phyloP scores from a whole-genome alignment of 768 basidiomycete genomes.

The Auricularia auricula-judae region DNA sequence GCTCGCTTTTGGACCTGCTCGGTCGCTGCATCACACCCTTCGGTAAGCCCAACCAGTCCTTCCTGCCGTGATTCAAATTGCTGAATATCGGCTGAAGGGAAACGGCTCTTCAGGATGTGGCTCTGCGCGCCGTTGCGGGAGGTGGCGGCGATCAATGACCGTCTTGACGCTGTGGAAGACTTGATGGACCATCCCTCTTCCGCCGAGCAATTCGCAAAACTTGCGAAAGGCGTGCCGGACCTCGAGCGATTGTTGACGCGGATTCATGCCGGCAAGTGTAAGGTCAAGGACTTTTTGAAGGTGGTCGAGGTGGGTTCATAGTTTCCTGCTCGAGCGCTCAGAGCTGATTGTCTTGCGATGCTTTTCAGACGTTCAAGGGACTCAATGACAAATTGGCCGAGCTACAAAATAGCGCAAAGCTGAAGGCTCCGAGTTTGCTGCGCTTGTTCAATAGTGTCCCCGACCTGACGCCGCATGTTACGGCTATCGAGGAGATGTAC shows the following conservation, averaged over 20 bases:
- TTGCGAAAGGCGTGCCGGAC: slow-evolving; percentile 81
- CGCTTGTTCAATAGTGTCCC: slow-evolving; percentile 73
- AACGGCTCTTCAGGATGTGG: slow-evolving; percentile 95
- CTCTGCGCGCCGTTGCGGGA: slow-evolving; percentile 84
- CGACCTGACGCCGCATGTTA: slow-evolving; percentile 60
- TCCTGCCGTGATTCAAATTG: not conserved
- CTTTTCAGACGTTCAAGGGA: slow-evolving; percentile 56
- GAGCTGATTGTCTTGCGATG: slow-evolving; percentile 3
- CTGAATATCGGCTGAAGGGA: slow-evolving; percentile 37
- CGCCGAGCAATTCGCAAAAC: slow-evolving; percentile 57
- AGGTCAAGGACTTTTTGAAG: slow-evolving; percentile 77
- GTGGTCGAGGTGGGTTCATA: slow-evolving; percentile 53
- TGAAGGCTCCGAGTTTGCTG: slow-evolving; percentile 66
- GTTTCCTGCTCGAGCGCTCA: not conserved
- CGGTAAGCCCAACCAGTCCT: slow-evolving; percentile 34
- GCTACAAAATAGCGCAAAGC: slow-evolving; percentile 60
- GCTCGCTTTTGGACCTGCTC: slow-evolving; percentile 74
- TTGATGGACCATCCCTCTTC: slow-evolving; percentile 73
- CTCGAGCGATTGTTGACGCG: slow-evolving; percentile 75
- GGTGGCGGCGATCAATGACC: slow-evolving; percentile 78
- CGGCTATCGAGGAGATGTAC: slow-evolving; percentile 66
- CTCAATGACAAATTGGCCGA: slow-evolving; percentile 55
- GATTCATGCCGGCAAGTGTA: slow-evolving; percentile 87
- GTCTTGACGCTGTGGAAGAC: slow-evolving; percentile 91
- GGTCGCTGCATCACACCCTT: slow-evolving; percentile 84